Evolutionary conservation across 306 rosid species (phyloP), one percentile per base, ranked within the genome.

Genomic region (Inga leiocalycina): DNA sequence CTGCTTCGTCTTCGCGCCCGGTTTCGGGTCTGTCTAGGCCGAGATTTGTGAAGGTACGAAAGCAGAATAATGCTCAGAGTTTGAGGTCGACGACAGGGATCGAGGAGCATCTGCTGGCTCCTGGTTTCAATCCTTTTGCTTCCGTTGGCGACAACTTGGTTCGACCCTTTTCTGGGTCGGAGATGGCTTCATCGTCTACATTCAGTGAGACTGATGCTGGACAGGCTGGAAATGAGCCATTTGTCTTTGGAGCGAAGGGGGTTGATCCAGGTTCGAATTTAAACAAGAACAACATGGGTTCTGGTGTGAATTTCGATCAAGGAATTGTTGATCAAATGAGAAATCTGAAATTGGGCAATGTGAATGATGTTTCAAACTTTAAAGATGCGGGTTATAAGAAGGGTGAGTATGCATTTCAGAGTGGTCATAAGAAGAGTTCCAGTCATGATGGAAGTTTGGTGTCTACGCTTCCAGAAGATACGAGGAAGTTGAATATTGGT

Each of bases 21-120:
- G 86, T 79, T 70, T 84, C 91, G 15, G 92, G 91, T 65, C 83
- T 84, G 19, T 65, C 93, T 27, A 90, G 84, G 86, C 98, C 98
- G 19, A 83, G 97, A 83, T 45, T 92, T 54, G 52, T 76, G 20
- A 97, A 97, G 88, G 82, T 88, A 61, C 89, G 95, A 6, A 91
- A 78, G 82, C 93, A 88, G 39, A 62, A 77, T 79, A 89, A 68
- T 81, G 86, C 91, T 22, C 94, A 80, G 85, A 80, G 78, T 74
- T 71, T 79, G 75, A 78, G 84, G 77, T 81, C 92, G 30, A 56
- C 92, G 15, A 48, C 79, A 34, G 75, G 43, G 22, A 73, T 75
- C 59, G 79, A 84, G 9, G 90, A 87, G 62, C 34, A 62, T 61
- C 68, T n/a, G 61, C 48, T 45, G 68, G 72, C 41, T 72, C 48